These are phyloP conservation scores for Litsea cubeba DNA, from an alignment of 164 flowering plant genomes.

Conservation along the genomic window DNA sequence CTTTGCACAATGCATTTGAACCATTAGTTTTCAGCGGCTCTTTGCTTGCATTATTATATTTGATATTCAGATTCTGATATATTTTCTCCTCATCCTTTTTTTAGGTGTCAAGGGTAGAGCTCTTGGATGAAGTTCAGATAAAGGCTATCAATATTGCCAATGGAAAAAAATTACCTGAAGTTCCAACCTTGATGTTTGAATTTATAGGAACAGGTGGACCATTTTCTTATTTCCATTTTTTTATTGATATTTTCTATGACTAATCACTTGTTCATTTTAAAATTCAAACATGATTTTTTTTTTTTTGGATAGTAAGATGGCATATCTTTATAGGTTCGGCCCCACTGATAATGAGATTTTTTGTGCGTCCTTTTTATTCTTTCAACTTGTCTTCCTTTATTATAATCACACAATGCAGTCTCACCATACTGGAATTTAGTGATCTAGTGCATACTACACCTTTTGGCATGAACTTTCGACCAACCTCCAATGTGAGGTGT, in stretches of 20 bases:
- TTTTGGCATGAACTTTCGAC: no score
- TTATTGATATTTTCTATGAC: not conserved
- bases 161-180: conserved; percentile 81
- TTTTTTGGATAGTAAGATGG: not conserved
- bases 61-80: no score
- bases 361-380: not conserved
- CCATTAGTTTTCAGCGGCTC: no score
- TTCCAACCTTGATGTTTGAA: conserved; percentile 93
- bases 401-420: not conserved
- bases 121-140: conserved; percentile 91
- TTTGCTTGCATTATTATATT: no score
- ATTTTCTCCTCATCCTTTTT: not conserved
- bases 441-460: no score
- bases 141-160: conserved; percentile 91
- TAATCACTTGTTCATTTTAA: not conserved
- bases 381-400: not conserved
- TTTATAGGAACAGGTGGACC: conserved; percentile 87
- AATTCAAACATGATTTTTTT: not conserved
- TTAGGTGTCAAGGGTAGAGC: conserved; percentile 91
- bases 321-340: not conserved
- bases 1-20: no score
- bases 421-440: not conserved
- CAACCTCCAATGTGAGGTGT: no score
- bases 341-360: not conserved
- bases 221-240: not conserved